phyloP scores from a whole-genome alignment of 1,284 basidiomycete genomes.

The Lentinula novae-zelandiae region DNA sequence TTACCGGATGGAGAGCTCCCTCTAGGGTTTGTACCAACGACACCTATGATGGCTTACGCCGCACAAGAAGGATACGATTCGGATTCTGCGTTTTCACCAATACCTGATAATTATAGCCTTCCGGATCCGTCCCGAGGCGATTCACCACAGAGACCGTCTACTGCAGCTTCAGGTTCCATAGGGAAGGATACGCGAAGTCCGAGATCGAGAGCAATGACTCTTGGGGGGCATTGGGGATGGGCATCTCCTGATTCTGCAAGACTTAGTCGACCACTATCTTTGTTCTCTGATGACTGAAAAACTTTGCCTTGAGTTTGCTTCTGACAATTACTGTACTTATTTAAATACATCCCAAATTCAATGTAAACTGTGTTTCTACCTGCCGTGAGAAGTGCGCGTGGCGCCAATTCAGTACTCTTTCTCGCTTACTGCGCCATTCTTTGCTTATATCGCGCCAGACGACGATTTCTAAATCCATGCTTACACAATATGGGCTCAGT shows the following conservation, averaged over 20 bases:
- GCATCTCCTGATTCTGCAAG: slow-evolving; percentile 7
- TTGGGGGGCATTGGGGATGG: slow-evolving; percentile 6
- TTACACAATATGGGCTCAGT: slow-evolving; percentile 16
- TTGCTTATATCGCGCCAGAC: neutral
- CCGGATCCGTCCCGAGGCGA: slow-evolving; percentile 8
- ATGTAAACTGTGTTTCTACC: no score
- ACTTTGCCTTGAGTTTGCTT: no score
- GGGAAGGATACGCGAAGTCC: neutral
- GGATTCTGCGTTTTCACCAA: slow-evolving; percentile 7
- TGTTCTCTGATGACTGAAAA: slow-evolving; percentile 8
- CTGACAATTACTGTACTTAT: no score
- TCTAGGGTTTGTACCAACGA: slow-evolving; percentile 13
- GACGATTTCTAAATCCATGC: slow-evolving; percentile 1
- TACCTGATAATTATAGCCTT: slow-evolving; percentile 8
- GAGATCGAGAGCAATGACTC: slow-evolving; percentile 2
- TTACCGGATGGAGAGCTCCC: slow-evolving; percentile 14
- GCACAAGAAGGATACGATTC: neutral
- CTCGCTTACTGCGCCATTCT: neutral
- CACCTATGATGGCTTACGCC: slow-evolving; percentile 4
- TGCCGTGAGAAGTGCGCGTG: neutral
- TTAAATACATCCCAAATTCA: no score
- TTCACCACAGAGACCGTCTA: slow-evolving; percentile 5
- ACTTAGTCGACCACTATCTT: slow-evolving; percentile 6
- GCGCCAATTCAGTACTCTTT: neutral
- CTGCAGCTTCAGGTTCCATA: neutral